phyloP scores from a whole-genome alignment of 2,329 filamentous ascomycete species.

The Leptographium galeiforme region DNA sequence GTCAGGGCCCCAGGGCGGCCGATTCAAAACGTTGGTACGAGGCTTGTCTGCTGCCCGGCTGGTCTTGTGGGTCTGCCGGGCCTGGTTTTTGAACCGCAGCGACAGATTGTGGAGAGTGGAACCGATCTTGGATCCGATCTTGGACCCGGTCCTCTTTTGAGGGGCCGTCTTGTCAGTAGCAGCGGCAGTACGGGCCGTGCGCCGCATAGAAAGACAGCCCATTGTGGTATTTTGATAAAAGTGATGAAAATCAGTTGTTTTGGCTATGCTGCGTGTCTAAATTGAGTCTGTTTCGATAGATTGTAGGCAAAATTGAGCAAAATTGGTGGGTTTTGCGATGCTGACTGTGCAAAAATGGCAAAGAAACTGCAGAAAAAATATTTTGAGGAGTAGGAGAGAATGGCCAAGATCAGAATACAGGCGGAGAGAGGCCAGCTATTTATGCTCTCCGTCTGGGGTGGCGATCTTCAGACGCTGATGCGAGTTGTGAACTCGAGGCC shows the following conservation, averaged over 20 bases:
- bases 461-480: not conserved
- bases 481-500: not conserved
- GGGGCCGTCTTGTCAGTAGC: too few relatives aligned
- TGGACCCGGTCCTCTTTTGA: too few relatives aligned
- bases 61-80: not conserved
- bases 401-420: not conserved
- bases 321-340: not conserved
- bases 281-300: too few relatives aligned
- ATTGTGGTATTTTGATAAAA: too few relatives aligned
- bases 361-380: not conserved
- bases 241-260: too few relatives aligned
- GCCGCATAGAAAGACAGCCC: too few relatives aligned
- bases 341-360: not conserved
- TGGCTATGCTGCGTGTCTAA: too few relatives aligned
- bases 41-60: not conserved
- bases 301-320: not conserved
- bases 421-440: not conserved
- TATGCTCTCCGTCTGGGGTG: not conserved
- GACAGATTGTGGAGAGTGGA: too few relatives aligned
- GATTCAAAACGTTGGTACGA: not conserved
- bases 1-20: not conserved
- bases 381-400: not conserved
- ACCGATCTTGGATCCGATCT: too few relatives aligned
- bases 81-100: too few relatives aligned
- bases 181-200: too few relatives aligned